Percentiles rank a stretch among this genome's conserved stretches.
phyloP scores from a whole-genome alignment of 306 rosid species.

The Quercus robur region DNA sequence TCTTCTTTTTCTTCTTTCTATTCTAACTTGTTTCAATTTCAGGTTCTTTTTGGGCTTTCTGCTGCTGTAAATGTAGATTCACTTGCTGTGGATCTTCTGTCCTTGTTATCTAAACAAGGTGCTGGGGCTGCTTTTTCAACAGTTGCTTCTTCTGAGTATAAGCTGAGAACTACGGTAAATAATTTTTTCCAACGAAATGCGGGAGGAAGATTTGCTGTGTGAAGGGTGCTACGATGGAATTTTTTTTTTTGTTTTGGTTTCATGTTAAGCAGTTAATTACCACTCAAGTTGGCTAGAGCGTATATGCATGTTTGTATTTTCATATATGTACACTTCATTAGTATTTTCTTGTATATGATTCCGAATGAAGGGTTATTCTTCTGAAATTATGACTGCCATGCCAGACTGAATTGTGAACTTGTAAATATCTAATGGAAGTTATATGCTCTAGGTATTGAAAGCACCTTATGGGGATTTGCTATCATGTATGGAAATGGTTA shows the following conservation, averaged over 20 bases:
- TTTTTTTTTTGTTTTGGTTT: not conserved
- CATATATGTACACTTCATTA: not conserved
- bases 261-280: too few relatives aligned
- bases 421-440: constrained; percentile 9
- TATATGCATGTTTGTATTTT: not conserved
- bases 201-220: not conserved
- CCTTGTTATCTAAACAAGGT: constrained; percentile 45
- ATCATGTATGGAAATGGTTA: constrained; percentile 89
- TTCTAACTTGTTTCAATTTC: constrained; percentile 9
- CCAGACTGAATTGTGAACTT: not conserved
- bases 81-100: constrained; percentile 59
- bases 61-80: constrained; percentile 58
- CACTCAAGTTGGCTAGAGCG: not conserved
- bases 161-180: constrained; percentile 66
- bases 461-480: constrained; percentile 86
- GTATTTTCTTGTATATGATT: too few relatives aligned
- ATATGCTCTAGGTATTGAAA: constrained; percentile 54
- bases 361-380: too few relatives aligned
- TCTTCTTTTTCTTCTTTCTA: not conserved
- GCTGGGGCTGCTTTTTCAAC: constrained; percentile 40
- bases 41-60: constrained; percentile 86
- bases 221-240: not conserved
- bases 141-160: constrained; percentile 75
- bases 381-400: not conserved
- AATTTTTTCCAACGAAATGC: not conserved